Evolutionary conservation across 1,284 basidiomycete genomes (phyloP).

Genomic region (Fomes fomentarius): DNA sequence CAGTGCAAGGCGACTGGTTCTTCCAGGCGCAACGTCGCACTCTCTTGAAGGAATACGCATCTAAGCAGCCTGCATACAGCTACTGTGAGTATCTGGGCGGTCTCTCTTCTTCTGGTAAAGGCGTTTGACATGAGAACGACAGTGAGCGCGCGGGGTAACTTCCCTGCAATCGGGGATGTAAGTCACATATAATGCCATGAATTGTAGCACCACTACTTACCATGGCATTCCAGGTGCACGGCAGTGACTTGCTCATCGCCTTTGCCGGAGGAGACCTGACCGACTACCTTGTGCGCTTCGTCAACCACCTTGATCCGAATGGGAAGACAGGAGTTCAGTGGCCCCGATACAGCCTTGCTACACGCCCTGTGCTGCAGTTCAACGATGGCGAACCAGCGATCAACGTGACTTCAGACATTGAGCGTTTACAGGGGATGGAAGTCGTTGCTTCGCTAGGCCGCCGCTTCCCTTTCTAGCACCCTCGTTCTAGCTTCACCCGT

Average conservation of each 20-base stretch:
- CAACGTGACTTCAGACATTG: too few species aligned
- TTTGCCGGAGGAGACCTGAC: slow-evolving; percentile 22
- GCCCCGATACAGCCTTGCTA: too few species aligned
- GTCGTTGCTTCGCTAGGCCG: too few species aligned
- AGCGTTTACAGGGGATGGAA: too few species aligned
- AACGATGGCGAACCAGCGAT: too few species aligned
- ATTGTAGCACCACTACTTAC: too few species aligned
- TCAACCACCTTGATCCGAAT: neutral
- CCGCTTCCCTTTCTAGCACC: too few species aligned
- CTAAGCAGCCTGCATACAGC: neutral
- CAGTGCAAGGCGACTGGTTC: slow-evolving; percentile 48
- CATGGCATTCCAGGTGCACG: slow-evolving; percentile 39
- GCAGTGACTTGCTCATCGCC: slow-evolving; percentile 22
- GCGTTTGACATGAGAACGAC: neutral
- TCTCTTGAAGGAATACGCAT: slow-evolving; percentile 36
- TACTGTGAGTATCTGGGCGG: neutral
- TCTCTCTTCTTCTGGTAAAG: too few species aligned
- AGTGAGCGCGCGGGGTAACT: neutral
- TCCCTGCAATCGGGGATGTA: neutral
- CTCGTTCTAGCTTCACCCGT: too few species aligned
- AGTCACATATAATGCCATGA: neutral
- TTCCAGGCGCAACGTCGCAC: slow-evolving; percentile 49
- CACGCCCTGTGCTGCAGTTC: too few species aligned
- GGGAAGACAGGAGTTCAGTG: too few species aligned
- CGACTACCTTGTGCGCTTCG: slow-evolving; percentile 1